These are phyloP conservation scores for Podaxis pistillaris DNA, from an alignment of 768 basidiomycete species.

Conservation along the genomic window DNA sequence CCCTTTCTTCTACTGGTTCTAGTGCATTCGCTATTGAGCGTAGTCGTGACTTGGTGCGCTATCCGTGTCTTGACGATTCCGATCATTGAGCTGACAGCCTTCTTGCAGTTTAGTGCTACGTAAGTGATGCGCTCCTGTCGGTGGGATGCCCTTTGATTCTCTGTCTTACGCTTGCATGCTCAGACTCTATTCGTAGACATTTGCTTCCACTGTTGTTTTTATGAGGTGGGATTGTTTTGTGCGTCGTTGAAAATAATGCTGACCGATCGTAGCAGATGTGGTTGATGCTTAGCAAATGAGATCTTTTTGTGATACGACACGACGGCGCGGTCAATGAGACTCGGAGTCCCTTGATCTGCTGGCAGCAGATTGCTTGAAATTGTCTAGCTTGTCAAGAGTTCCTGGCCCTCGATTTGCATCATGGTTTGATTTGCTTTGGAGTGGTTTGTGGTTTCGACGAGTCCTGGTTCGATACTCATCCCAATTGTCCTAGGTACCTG, in stretches of 20 bases:
- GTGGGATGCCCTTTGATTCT: neutral
- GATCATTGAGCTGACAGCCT: slow-evolving; percentile 5
- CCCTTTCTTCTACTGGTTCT: neutral
- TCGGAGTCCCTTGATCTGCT: neutral
- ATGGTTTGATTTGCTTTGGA: neutral
- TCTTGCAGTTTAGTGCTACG: neutral
- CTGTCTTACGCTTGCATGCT: neutral
- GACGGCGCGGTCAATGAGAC: neutral
- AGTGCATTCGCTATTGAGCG: neutral
- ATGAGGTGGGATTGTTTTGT: neutral
- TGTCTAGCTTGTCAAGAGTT: neutral
- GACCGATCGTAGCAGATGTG: neutral
- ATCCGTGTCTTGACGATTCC: neutral
- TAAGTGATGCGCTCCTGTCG: slow-evolving; percentile 6
- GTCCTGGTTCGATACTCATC: neutral
- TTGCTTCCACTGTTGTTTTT: neutral
- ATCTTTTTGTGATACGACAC: neutral
- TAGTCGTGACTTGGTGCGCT: neutral
- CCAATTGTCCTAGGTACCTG: neutral
- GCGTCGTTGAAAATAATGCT: neutral
- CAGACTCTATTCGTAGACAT: neutral
- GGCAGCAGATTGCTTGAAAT: neutral
- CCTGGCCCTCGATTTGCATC: neutral
- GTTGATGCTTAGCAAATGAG: neutral
- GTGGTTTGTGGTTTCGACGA: neutral